Evolutionary conservation across 2,329 filamentous ascomycete genomes (phyloP).

Genomic region (Xylaria sp.): DNA sequence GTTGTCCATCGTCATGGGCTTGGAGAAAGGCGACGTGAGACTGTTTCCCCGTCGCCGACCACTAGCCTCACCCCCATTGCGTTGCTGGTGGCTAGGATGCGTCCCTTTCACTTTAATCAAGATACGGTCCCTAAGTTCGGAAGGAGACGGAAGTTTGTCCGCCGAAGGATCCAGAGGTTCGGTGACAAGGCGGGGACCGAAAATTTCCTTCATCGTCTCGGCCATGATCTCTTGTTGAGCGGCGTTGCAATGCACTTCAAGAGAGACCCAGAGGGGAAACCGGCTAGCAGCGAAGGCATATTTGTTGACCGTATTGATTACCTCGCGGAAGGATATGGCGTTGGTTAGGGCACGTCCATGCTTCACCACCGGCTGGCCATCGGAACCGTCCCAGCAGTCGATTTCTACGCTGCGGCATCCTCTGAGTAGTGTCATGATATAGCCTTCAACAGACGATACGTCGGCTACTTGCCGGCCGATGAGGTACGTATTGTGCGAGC

Average conservation of each 20-base stretch:
- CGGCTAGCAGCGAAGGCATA: slow-evolving; percentile 90
- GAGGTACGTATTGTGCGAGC: slow-evolving; percentile 98
- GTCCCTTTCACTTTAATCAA: slow-evolving; percentile 95
- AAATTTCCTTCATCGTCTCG: slow-evolving; percentile 84
- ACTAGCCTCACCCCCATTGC: slow-evolving; percentile 55
- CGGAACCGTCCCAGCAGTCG: slow-evolving; percentile 95
- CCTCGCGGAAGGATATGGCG: slow-evolving; percentile 88
- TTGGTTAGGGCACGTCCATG: slow-evolving; percentile 92
- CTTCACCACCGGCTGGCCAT: slow-evolving; percentile 88
- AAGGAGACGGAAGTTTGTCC: slow-evolving; percentile 81
- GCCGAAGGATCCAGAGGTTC: slow-evolving; percentile 76
- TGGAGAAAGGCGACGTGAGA: slow-evolving; percentile 79
- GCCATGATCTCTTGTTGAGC: slow-evolving; percentile 90
- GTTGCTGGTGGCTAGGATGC: slow-evolving; percentile 61
- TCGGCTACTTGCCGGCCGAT: slow-evolving; percentile 90
- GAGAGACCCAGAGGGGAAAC: slow-evolving; percentile 91
- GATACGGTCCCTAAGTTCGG: slow-evolving; percentile 83
- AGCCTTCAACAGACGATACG: slow-evolving; percentile 92
- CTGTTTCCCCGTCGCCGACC: slow-evolving; percentile 72
- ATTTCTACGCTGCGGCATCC: slow-evolving; percentile 97
- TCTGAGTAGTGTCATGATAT: slow-evolving; percentile 86
- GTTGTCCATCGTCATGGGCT: slow-evolving; percentile 70
- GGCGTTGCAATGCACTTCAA: slow-evolving; percentile 91
- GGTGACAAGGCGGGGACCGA: slow-evolving; percentile 81
- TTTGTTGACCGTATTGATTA: slow-evolving; percentile 91